Evolutionary conservation across 805 yeast genomes (phyloP).

Genomic region (Suhomyces xylopsoci): DNA sequence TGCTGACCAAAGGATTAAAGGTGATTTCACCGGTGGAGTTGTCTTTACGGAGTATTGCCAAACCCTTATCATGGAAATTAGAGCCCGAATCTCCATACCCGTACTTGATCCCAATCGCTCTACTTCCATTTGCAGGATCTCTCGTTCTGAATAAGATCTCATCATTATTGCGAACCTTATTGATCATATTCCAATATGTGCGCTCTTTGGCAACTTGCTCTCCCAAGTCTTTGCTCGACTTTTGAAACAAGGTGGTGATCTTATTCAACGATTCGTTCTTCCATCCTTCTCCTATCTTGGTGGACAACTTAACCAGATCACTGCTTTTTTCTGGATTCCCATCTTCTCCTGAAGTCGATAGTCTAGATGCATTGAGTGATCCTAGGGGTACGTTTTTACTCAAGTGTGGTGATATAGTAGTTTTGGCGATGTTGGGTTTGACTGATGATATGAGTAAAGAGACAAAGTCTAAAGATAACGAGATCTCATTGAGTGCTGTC

Average conservation of each 20-base stretch:
- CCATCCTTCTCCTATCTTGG: conserved; percentile 74
- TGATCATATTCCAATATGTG: conserved; percentile 60
- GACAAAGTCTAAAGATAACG: conserved; percentile 82
- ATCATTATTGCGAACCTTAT: conserved; percentile 41
- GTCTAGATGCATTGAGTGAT: conserved; percentile 55
- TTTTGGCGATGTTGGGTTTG: conserved; percentile 80
- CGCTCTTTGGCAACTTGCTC: conserved; percentile 60
- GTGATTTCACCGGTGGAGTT: conserved; percentile 28
- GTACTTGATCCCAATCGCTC: conserved; percentile 75
- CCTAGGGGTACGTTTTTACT: conserved; percentile 73
- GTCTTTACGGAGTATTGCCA: conserved; percentile 64
- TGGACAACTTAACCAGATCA: conserved; percentile 25
- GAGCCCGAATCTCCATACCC: conserved; percentile 94
- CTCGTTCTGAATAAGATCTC: conserved; percentile 70
- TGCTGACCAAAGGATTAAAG: conserved; percentile 28
- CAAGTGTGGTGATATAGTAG: conserved; percentile 85
- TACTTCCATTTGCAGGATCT: conserved; percentile 44
- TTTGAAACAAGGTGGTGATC: conserved; percentile 49
- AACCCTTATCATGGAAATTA: conserved; percentile 66
- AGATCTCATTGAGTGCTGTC: conserved; percentile 82
- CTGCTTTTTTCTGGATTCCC: conserved; percentile 15
- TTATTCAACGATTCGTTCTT: conserved; percentile 65
- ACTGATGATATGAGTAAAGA: conserved; percentile 76
- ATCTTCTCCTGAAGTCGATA: conserved; percentile 21
- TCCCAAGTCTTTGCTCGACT: conserved; percentile 49